These are phyloP conservation scores for Fimicolochytrium jonesii DNA, from an alignment of 192 early-diverging fungal genomes.

Conservation along the genomic window DNA sequence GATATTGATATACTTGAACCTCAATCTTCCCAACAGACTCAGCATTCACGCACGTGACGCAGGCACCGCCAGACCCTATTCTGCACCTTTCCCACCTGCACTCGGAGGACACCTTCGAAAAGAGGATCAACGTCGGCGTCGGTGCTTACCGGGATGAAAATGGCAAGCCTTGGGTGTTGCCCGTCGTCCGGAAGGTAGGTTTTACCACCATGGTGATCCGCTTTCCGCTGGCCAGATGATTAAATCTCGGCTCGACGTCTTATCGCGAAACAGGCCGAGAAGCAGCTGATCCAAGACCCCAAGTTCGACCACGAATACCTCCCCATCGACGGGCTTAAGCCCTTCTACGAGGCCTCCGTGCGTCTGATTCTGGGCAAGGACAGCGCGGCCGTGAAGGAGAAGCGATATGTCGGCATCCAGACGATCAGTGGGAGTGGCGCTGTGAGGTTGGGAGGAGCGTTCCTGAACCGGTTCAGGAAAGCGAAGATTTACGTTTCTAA, in stretches of 20 bases:
- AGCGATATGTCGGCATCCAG: conserved; percentile 67
- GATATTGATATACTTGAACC: too few species aligned
- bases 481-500: conserved; percentile 82
- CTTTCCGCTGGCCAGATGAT: too few species aligned
- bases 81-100: conserved; percentile 81
- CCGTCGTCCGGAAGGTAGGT: conserved; percentile 89
- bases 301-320: conserved; percentile 90
- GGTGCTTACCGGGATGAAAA: conserved; percentile 92
- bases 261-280: conserved; percentile 75
- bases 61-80: conserved; percentile 85
- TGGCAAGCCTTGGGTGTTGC: conserved; percentile 93
- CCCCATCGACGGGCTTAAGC: conserved; percentile 75
- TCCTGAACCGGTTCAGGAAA: conserved; percentile 71
- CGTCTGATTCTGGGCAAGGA: conserved; percentile 78
- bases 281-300: conserved; percentile 63
- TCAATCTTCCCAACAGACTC: too few species aligned
- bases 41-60: conserved; percentile 28
- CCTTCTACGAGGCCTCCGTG: conserved; percentile 76
- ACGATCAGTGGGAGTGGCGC: conserved; percentile 97
- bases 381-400: conserved; percentile 65
- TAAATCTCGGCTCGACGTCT: too few species aligned
- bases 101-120: conserved; percentile 69
- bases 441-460: conserved; percentile 75
- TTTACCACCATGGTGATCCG: too few species aligned
- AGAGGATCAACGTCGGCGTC: conserved; percentile 92